These are phyloP conservation scores for Coemansia sp. DNA, from an alignment of 192 early-diverging fungal genomes.

Conservation along the genomic window DNA sequence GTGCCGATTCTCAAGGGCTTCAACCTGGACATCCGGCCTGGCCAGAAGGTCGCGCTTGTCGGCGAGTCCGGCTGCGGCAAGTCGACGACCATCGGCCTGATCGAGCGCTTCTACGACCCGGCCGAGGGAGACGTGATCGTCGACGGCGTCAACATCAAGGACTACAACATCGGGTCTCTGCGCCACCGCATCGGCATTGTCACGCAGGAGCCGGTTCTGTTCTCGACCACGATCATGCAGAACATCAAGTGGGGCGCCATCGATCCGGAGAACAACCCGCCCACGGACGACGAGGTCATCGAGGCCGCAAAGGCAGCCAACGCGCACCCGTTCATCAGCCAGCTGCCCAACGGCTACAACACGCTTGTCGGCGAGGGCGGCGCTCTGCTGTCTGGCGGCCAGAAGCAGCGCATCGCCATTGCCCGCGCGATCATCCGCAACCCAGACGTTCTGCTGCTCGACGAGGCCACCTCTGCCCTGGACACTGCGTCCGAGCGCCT, in stretches of 20 bases:
- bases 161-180: conserved; percentile 56
- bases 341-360: conserved; percentile 73
- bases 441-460: conserved; percentile 70
- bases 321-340: conserved; percentile 63
- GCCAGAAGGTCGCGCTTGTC: conserved; percentile 55
- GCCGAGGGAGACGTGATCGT: conserved; percentile 55
- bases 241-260: no score
- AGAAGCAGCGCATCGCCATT: conserved; percentile 67
- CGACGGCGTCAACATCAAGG: conserved; percentile 59
- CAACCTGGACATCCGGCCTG: conserved; percentile 55
- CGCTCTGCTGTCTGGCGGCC: conserved; percentile 60
- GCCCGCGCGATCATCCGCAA: conserved; percentile 77
- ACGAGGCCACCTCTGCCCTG: conserved; percentile 76
- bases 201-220: conserved; percentile 72
- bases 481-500: conserved; percentile 65
- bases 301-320: conserved; percentile 47
- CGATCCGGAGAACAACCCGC: conserved; percentile 58
- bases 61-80: conserved; percentile 66
- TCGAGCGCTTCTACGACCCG: conserved; percentile 76
- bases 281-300: conserved; percentile 69
- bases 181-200: conserved; percentile 65
- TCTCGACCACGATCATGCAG: conserved; percentile 65
- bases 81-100: conserved; percentile 60
- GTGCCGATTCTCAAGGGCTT: conserved; percentile 56
- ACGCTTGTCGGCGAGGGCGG: conserved; percentile 90